phyloP scores from a whole-genome alignment of 345 rosid genomes.

The Populus euphratica region DNA sequence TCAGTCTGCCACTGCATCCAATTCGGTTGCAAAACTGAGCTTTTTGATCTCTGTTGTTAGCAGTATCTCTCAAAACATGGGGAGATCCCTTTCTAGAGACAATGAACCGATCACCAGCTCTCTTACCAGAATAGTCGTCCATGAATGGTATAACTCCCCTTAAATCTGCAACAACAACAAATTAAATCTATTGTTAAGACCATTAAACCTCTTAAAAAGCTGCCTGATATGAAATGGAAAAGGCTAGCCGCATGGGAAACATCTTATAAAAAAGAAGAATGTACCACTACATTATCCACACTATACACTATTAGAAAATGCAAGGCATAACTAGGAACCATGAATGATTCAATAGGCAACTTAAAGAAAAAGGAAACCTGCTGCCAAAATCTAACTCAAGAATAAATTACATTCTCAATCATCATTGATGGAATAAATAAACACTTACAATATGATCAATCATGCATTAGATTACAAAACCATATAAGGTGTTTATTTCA shows the following conservation, averaged over 20 bases:
- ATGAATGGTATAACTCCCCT: constrained; percentile 32
- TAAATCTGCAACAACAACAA: constrained; percentile 34
- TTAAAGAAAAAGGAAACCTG: neutral
- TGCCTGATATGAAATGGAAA: neutral
- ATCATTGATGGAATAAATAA: neutral
- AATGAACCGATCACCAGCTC: constrained; percentile 42
- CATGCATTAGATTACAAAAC: neutral
- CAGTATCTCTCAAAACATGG: constrained; percentile 56
- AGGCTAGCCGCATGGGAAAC: neutral
- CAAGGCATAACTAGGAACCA: neutral
- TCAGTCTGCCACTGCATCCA: constrained; percentile 59
- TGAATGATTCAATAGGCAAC: neutral
- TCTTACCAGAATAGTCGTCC: constrained; percentile 76
- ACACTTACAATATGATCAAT: neutral
- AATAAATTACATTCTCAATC: no score
- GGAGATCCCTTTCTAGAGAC: constrained; percentile 50
- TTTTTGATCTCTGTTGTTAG: constrained; percentile 48
- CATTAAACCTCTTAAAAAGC: neutral
- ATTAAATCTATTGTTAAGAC: neutral
- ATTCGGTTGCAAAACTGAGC: constrained; percentile 57
- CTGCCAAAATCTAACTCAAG: neutral
- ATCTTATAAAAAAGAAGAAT: constrained; percentile 5
- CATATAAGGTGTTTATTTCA: neutral
- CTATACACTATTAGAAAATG: neutral
- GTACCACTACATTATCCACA: neutral